These are phyloP conservation scores for Dactylellina drechsleri DNA, from an alignment of 2,329 filamentous ascomycete genomes.

Conservation along the genomic window DNA sequence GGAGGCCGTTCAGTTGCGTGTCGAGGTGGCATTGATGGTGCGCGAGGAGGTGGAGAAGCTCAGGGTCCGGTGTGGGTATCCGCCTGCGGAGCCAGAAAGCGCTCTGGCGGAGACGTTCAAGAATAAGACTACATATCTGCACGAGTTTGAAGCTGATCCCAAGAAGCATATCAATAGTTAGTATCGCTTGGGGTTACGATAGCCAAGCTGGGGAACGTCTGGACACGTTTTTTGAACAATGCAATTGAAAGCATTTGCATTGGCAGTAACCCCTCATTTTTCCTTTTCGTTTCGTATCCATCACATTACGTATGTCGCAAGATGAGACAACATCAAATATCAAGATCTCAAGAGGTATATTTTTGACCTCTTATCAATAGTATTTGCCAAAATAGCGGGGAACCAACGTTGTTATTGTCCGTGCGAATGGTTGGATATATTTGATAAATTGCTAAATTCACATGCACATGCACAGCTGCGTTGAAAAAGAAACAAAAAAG, in stretches of 20 bases:
- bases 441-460: background rate
- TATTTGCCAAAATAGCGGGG: constrained; percentile 21
- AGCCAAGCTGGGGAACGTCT: background rate
- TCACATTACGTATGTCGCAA: constrained; percentile 16
- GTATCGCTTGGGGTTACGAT: background rate
- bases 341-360: background rate
- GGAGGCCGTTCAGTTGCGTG: constrained; percentile 80
- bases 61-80: constrained; percentile 75
- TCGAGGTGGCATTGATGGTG: constrained; percentile 81
- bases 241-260: no score
- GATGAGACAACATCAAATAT: constrained; percentile 31
- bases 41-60: constrained; percentile 83
- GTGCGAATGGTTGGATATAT: background rate
- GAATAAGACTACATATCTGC: constrained; percentile 37
- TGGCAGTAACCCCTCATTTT: background rate
- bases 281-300: constrained; percentile 8
- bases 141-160: constrained; percentile 45
- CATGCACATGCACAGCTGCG: background rate
- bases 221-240: no score
- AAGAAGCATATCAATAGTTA: constrained; percentile 50
- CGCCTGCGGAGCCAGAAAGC: constrained; percentile 81
- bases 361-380: constrained; percentile 28
- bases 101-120: constrained; percentile 79
- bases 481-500: background rate
- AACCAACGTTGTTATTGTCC: background rate